A percentile compares a stretch with the other conserved stretches of the same genome.
These are phyloP conservation scores for Xylaria sp. DNA, from an alignment of 2,329 filamentous ascomycete genomes.

Conservation along the genomic window DNA sequence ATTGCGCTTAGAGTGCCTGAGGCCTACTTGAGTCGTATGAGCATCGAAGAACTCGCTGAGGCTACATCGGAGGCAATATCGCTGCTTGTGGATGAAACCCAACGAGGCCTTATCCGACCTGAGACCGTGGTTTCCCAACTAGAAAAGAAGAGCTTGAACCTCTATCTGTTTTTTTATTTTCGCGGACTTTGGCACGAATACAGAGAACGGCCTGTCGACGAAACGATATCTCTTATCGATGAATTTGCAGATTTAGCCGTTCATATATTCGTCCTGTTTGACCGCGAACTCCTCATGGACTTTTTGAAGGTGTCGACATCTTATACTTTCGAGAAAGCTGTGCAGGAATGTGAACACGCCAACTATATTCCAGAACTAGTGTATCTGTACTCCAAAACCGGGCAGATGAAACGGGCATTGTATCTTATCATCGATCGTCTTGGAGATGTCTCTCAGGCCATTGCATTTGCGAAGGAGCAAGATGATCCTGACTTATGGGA, in stretches of 20 bases:
- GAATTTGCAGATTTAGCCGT: slow-evolving; percentile 88
- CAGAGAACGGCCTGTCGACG: slow-evolving; percentile 66
- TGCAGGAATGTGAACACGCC: slow-evolving; percentile 79
- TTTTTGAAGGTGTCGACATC: slow-evolving; percentile 86
- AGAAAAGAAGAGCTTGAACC: slow-evolving; percentile 70
- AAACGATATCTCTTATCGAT: slow-evolving; percentile 78
- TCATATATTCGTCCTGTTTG: slow-evolving; percentile 85
- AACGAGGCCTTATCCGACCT: slow-evolving; percentile 85
- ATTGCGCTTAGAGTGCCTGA: slow-evolving; percentile 86
- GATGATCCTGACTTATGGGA: slow-evolving; percentile 95
- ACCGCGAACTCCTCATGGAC: slow-evolving; percentile 82
- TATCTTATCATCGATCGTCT: slow-evolving; percentile 95
- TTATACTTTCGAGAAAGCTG: slow-evolving; percentile 87
- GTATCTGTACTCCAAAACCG: slow-evolving; percentile 93
- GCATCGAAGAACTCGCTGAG: slow-evolving; percentile 77
- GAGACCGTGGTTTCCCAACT: slow-evolving; percentile 83
- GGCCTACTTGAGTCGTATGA: slow-evolving; percentile 73
- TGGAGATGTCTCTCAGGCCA: slow-evolving; percentile 89
- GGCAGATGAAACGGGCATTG: slow-evolving; percentile 89
- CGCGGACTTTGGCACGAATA: slow-evolving; percentile 83
- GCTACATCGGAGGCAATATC: slow-evolving; percentile 85
- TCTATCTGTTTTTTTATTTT: slow-evolving; percentile 94
- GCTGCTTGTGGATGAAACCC: slow-evolving; percentile 89
- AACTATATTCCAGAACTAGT: slow-evolving; percentile 94
- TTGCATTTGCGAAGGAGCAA: slow-evolving; percentile 93